Conservation (phyloP, 2,329 filamentous ascomycete genomes). For the Fusarium sp. region DNA sequence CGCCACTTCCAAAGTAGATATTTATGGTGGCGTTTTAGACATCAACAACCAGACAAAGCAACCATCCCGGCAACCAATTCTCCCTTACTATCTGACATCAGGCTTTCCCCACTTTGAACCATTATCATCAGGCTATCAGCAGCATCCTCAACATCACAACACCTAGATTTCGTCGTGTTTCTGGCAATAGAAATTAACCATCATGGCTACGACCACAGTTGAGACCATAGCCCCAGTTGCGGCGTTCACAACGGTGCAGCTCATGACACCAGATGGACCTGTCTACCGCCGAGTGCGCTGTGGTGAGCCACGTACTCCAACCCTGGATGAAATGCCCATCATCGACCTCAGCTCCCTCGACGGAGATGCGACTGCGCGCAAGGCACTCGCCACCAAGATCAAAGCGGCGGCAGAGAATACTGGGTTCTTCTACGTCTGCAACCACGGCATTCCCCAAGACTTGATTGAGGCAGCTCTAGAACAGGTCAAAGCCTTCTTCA, state of each 20-base stretch:
- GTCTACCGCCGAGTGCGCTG: constrained; percentile 17
- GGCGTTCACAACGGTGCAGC: constrained; percentile 8
- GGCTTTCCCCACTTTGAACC: background rate
- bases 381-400: background rate
- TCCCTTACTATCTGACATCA: background rate
- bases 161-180: rapidly evolving
- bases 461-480: background rate
- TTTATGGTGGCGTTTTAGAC: background rate
- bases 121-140: rapidly evolving
- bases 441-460: background rate
- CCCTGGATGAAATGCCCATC: constrained; percentile 5
- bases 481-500: background rate
- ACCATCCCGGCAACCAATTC: rapidly evolving
- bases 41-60: no score
- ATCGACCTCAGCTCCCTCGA: background rate
- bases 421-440: background rate
- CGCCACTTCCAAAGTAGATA: rapidly evolving
- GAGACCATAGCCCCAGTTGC: background rate
- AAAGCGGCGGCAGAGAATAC: constrained; percentile 5
- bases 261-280: constrained; percentile 7
- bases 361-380: background rate
- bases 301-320: constrained; percentile 13
- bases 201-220: background rate
- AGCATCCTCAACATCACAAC: background rate
- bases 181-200: rapidly evolving